A percentile compares a stretch with the other conserved stretches of the same genome.
phyloP scores from a whole-genome alignment of 1,139 yeast species.

The Nakaseomyces kungkrabaensis region DNA sequence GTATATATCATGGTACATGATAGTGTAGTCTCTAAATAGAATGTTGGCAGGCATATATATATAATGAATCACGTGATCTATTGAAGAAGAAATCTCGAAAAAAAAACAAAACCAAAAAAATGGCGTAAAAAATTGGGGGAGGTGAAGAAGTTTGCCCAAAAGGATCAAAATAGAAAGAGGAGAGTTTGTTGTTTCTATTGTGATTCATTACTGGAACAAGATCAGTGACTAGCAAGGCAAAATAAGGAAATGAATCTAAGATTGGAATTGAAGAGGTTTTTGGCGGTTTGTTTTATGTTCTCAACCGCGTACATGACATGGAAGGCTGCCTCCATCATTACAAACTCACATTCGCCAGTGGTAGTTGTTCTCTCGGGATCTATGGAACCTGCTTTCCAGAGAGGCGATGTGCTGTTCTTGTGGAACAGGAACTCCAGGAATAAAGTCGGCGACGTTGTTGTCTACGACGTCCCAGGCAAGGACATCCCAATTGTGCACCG shows the following conservation, averaged over 20 bases:
- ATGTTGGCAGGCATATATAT: background rate
- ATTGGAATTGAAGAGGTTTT: constrained; percentile 41
- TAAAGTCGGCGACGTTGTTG: constrained; percentile 90
- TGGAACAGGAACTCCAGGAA: constrained; percentile 70
- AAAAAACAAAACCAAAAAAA: background rate
- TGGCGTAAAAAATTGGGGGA: background rate
- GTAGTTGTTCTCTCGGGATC: constrained; percentile 97
- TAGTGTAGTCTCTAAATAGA: background rate
- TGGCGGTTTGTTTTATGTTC: constrained; percentile 67
- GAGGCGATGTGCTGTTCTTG: constrained; percentile 87
- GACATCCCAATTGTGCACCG: constrained; percentile 93
- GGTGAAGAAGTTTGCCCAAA: too few relatives aligned
- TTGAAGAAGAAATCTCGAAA: too few relatives aligned
- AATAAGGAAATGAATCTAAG: constrained; percentile 29
- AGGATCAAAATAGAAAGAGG: too few relatives aligned
- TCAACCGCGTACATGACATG: constrained; percentile 88
- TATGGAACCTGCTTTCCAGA: constrained; percentile 98
- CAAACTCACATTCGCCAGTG: constrained; percentile 85
- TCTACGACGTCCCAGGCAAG: constrained; percentile 76
- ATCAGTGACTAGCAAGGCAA: background rate
- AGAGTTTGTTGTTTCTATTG: too few relatives aligned
- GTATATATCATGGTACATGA: too few relatives aligned
- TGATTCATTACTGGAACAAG: too few relatives aligned
- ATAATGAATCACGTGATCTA: background rate
- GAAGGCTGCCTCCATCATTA: constrained; percentile 68